Conservation (phyloP, 2,329 filamentous ascomycete species). For the Aureobasidium lini region DNA sequence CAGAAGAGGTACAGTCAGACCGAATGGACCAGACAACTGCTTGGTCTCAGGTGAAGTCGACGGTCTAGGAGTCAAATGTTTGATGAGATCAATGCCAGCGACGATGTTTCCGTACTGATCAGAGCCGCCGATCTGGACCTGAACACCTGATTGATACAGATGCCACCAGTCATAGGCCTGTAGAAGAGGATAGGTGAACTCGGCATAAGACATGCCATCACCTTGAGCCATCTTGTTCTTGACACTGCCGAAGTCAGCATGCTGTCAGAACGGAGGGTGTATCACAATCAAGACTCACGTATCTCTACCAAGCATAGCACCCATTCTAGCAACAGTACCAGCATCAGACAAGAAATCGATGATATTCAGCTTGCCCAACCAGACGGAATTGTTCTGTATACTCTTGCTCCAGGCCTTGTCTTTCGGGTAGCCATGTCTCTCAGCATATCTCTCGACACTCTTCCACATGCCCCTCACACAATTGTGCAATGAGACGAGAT, state of each 20-base stretch:
- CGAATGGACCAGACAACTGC: constrained; percentile 52
- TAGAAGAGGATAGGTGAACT: constrained; percentile 87
- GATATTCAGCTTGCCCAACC: constrained; percentile 67
- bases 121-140: constrained; percentile 87
- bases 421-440: constrained; percentile 56
- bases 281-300: constrained; percentile 52
- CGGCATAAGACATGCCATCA: constrained; percentile 87
- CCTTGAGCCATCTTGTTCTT: constrained; percentile 76
- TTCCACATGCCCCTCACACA: constrained; percentile 66
- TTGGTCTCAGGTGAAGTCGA: constrained; percentile 41
- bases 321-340: constrained; percentile 67
- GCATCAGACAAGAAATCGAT: constrained; percentile 69
- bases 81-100: constrained; percentile 78
- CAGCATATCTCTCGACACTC: constrained; percentile 61
- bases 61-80: constrained; percentile 45
- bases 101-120: constrained; percentile 97
- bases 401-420: constrained; percentile 60
- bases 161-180: constrained; percentile 98
- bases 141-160: constrained; percentile 63
- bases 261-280: constrained; percentile 18
- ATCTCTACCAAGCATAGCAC: constrained; percentile 80
- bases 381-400: constrained; percentile 62
- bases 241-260: constrained; percentile 43
- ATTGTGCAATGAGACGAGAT: constrained; percentile 59
- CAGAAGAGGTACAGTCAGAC: constrained; percentile 84